Base-by-base conservation (phyloP, 2,329 filamentous ascomycete species). In the Sporothrix dimorphospora region DNA sequence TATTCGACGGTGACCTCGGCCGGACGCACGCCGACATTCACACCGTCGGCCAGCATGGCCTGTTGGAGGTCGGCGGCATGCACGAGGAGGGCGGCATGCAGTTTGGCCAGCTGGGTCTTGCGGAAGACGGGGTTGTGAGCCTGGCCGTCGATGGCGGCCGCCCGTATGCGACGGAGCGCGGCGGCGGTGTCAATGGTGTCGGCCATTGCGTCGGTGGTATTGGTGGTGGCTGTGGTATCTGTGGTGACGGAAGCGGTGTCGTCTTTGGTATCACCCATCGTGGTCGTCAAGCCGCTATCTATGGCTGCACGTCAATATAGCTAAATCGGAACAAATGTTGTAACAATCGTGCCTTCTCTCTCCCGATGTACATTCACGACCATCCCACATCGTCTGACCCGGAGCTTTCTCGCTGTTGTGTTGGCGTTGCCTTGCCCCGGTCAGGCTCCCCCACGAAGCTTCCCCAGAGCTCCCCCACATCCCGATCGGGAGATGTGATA, bases 51-150 rank as follows among this genome's bases (percentile, higher is more conserved):
- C 53, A 34, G 24, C 24, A 57, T 57, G 2, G 53, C 53, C 53
- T 34, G 12, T 24, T 57, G 53, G 4, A 57, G 24, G 11, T 30
- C 14, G 1, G 19, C 53, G 12, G 24, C 14, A 11, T 30, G 12
- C 27, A 9, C 16, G 12, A 57, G 4, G 3, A 57, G 53, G 1
- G 53, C 53, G 12, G 53, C 53, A 16, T 57, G 53, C 53, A 57
- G 53, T 8, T 34, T 57, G 24, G 53, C 53, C 53, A 57, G 53
- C 53, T 57, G 53, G 24, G 53, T 57, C 53, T 57, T 57, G 53
- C 53, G 53, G 53, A 57, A 57, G 24, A 57, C 53, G 24, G 53
- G 53, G 53, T 57, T 57, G 53, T 57, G 53, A 11, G 53, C 53
- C 53, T 57, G 53, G 53, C 53, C 53, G 53, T 57, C 53, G 53